Percentiles rank a stretch among this genome's conserved stretches.
These are phyloP conservation scores for Colletotrichum sp. DNA, from an alignment of 2,329 filamentous ascomycete genomes.

Conservation along the genomic window DNA sequence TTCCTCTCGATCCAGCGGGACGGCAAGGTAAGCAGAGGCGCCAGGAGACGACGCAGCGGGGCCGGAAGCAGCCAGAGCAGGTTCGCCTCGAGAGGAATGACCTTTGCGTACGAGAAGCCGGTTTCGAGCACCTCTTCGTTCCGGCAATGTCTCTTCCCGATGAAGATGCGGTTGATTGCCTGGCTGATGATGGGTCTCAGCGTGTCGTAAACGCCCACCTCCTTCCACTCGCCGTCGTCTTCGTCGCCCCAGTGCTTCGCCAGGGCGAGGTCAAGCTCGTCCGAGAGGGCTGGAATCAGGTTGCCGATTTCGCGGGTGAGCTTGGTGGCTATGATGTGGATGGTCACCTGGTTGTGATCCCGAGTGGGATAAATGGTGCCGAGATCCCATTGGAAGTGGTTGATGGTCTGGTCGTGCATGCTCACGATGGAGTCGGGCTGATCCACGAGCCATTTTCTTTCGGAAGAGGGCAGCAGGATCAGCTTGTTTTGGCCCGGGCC, in stretches of 20 bases:
- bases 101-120: not conserved
- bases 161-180: slow-evolving; percentile 2
- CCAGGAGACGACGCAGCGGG: not conserved
- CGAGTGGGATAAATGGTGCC: not conserved
- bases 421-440: not conserved
- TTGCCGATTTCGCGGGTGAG: not conserved
- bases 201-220: not conserved
- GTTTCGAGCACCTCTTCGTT: not conserved
- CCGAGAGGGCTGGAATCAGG: not conserved
- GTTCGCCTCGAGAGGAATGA: slow-evolving; percentile 1
- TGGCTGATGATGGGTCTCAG: not conserved
- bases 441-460: not conserved
- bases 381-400: not conserved
- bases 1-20: not conserved
- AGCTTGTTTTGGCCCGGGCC: not conserved
- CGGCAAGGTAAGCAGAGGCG: not conserved
- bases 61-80: not conserved
- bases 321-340: not conserved
- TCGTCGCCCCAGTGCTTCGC: not conserved
- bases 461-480: not conserved
- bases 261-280: not conserved
- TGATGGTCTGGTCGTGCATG: not conserved
- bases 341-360: not conserved
- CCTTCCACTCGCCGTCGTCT: not conserved
- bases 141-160: not conserved